Evolutionary conservation across 495 filamentous ascomycete genomes (phyloP).

Genomic region (Aspergillus ostianus): DNA sequence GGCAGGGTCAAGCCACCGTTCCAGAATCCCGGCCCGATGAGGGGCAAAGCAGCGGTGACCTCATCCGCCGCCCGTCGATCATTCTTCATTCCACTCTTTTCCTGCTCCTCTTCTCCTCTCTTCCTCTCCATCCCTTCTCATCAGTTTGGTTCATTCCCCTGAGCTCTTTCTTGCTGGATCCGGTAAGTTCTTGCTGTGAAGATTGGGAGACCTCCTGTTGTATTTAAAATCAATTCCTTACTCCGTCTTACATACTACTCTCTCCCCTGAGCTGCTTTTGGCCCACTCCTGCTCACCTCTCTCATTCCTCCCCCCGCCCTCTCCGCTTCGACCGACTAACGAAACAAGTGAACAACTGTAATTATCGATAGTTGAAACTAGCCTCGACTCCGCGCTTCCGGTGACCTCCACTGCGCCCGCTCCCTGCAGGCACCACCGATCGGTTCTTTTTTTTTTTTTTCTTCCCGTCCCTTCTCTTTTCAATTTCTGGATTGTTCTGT

Average conservation of each 20-base stretch:
- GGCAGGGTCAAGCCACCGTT: too few species aligned
- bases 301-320: not conserved
- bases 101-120: too few species aligned
- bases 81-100: not conserved
- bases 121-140: not conserved
- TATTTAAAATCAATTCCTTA: not conserved
- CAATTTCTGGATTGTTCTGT: not conserved
- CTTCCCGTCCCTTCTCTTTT: not conserved
- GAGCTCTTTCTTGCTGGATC: not conserved
- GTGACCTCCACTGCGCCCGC: constrained; percentile 1
- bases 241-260: too few species aligned
- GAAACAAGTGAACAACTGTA: not conserved
- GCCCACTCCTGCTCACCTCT: not conserved
- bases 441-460: not conserved
- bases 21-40: too few species aligned
- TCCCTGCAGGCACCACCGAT: constrained; percentile 2
- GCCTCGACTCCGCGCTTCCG: constrained; percentile 2
- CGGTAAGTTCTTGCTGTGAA: not conserved
- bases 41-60: constrained; percentile 1
- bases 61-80: constrained; percentile 11
- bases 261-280: too few species aligned
- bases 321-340: not conserved
- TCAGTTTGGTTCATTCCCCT: not conserved
- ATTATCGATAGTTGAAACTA: not conserved
- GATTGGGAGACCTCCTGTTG: not conserved